Base-by-base conservation (phyloP, 2,329 filamentous ascomycete species). In the Botrytis porri region DNA sequence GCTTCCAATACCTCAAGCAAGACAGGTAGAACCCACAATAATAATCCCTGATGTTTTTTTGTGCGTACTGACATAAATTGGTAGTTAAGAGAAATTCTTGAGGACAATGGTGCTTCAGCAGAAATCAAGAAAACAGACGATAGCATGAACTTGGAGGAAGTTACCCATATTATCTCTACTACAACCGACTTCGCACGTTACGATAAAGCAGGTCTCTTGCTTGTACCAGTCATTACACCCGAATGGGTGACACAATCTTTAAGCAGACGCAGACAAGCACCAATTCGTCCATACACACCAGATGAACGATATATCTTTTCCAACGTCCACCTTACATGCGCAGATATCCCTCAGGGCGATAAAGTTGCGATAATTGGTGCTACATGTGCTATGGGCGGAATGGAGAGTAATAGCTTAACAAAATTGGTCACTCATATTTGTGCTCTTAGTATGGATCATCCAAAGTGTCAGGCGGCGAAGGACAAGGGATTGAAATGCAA, bases 141-240 rank as follows among this genome's bases (percentile, higher is more conserved):
- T 3, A 79, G 82, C 4, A 80, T 74, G 32, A 75, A 81, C 48
- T 74, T 87, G 20, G 79, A 82, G 61, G 81, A 86, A 70, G 84
- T 89, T 74, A 90, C 87, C 10, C 90, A 93, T 80, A 88, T 93
- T 74, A 85, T 93, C 75, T 88, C 95, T 73, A 89, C 90, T 73
- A 95, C 92, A 1, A 92, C 94, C 82, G 94, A 99, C 81, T 99
- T 99, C 78, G 90, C 93, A n/a, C 90, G 95, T 78, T 98, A 96
- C 81, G 85, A 88, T 74, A 87, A 89, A 75, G 90, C 93, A 1
- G 87, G 92, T 75, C 92, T 93, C 65, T 85, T 89, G 76, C 92
- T 97, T 86, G 91, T 96, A 67, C 92, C 94, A 18, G 92, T 98
- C 1, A 90, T 98, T 41, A 95, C 90, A 76, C 90, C 93, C 5